phyloP scores from a whole-genome alignment of 2,329 filamentous ascomycete genomes.

The Cytospora piceae region DNA sequence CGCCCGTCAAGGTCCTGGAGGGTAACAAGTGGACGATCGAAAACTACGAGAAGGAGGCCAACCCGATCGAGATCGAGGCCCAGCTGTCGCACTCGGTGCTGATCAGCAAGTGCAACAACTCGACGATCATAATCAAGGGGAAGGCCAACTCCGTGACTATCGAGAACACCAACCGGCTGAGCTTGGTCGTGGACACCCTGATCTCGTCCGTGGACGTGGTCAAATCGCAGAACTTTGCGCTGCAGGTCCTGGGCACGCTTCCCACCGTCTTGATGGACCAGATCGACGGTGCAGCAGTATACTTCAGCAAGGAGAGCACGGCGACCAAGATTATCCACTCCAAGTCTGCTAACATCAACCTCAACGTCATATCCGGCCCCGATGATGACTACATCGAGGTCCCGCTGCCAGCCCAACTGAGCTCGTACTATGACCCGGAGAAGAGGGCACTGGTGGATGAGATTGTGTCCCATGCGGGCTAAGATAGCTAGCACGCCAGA shows the following conservation, averaged over 20 bases:
- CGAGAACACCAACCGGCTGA: constrained; percentile 85
- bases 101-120: constrained; percentile 89
- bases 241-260: constrained; percentile 86
- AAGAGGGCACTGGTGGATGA: constrained; percentile 82
- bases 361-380: constrained; percentile 73
- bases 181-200: constrained; percentile 84
- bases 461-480: constrained; percentile 94
- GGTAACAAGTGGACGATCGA: constrained; percentile 96
- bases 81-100: constrained; percentile 85
- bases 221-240: constrained; percentile 90
- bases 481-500: constrained; percentile 32
- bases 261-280: constrained; percentile 92
- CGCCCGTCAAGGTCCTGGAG: constrained; percentile 75
- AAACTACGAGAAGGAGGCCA: constrained; percentile 79
- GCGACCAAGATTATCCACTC: constrained; percentile 84
- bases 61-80: constrained; percentile 80
- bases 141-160: constrained; percentile 97
- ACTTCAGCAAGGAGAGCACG: constrained; percentile 79
- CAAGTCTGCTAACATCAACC: constrained; percentile 85
- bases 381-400: constrained; percentile 86
- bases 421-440: constrained; percentile 70
- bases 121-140: constrained; percentile 84
- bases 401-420: constrained; percentile 86
- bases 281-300: constrained; percentile 86
- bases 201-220: constrained; percentile 93